phyloP scores from a whole-genome alignment of 768 basidiomycete genomes.

The Termitomyces sp. region DNA sequence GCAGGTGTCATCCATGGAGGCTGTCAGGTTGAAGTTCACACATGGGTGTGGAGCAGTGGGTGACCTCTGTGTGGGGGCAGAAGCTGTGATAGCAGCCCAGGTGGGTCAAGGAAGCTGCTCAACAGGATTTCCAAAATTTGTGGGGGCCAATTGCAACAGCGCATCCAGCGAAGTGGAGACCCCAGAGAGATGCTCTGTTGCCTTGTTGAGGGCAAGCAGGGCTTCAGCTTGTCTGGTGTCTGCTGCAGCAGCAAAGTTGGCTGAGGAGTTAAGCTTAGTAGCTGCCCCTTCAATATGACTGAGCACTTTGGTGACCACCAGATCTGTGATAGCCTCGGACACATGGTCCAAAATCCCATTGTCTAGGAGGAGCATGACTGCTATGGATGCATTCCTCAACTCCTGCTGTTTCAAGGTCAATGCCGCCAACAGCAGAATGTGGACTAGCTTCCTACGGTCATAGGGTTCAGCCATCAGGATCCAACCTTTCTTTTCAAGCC shows the following conservation, averaged over 20 bases:
- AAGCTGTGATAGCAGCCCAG: no score
- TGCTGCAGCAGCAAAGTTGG: background rate
- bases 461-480: no score
- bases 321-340: background rate
- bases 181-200: background rate
- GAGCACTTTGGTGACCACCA: background rate
- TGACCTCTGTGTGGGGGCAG: no score
- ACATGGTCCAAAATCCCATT: background rate
- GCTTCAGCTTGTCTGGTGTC: background rate
- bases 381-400: no score
- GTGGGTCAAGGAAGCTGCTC: background rate
- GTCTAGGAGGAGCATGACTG: background rate
- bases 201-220: background rate
- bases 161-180: background rate
- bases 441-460: no score
- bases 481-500: no score
- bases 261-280: no score
- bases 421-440: background rate
- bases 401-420: no score
- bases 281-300: background rate
- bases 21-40: background rate
- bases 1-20: background rate
- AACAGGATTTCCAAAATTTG: background rate
- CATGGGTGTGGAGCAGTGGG: background rate
- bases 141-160: background rate